Percentiles rank a stretch among this genome's conserved stretches.
These are phyloP conservation scores for Zygnema cylindricum DNA, from an alignment of 139 green algal species.

Conservation along the genomic window DNA sequence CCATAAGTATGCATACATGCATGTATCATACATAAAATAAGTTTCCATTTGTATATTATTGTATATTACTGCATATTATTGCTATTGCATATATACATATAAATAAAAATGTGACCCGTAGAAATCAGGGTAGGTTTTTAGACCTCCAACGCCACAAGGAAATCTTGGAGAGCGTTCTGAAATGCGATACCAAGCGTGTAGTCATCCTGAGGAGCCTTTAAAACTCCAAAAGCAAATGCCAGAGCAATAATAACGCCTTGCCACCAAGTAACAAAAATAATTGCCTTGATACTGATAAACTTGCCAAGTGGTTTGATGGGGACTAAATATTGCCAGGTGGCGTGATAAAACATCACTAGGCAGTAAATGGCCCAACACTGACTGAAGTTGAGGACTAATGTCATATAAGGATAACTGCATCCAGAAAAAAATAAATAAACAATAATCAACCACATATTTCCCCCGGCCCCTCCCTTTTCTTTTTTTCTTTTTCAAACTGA, in stretches of 20 bases:
- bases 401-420: constrained; percentile 63
- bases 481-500: too few relatives aligned
- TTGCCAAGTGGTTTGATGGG: constrained; percentile 92
- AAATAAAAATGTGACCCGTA: too few relatives aligned
- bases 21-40: too few relatives aligned
- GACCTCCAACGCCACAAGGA: constrained; percentile 96
- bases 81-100: too few relatives aligned
- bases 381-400: constrained; percentile 90
- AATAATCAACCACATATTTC: too few relatives aligned
- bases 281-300: constrained; percentile 90
- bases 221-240: background rate
- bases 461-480: too few relatives aligned
- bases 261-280: constrained; percentile 98
- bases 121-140: background rate
- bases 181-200: constrained; percentile 56
- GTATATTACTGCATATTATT: too few relatives aligned
- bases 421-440: background rate
- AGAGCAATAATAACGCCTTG: constrained; percentile 72
- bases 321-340: constrained; percentile 84
- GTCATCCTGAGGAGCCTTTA: constrained; percentile 60
- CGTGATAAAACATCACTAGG: constrained; percentile 93
- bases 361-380: constrained; percentile 90
- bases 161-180: constrained; percentile 80
- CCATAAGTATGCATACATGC: too few relatives aligned
- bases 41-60: too few relatives aligned